Percentiles rank a stretch among this genome's conserved stretches.
Evolutionary conservation across 768 basidiomycete genomes (phyloP).

Genomic region (Leccinum fibrillosum): DNA sequence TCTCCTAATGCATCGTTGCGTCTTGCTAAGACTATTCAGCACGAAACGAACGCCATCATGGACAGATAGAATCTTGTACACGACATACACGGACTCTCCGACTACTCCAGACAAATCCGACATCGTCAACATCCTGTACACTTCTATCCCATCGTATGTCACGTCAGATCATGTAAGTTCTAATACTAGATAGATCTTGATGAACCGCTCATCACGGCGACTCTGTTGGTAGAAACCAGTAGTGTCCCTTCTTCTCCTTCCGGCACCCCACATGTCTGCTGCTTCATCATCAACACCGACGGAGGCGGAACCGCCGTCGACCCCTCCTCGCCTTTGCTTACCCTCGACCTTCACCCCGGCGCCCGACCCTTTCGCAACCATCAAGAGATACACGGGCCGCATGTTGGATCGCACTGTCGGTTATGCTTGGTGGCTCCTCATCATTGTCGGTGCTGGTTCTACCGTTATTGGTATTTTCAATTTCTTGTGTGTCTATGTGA

Average conservation of each 20-base stretch:
- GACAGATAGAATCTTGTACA: slow-evolving; percentile 91
- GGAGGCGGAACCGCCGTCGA: slow-evolving; percentile 21
- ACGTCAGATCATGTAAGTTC: slow-evolving; percentile 84
- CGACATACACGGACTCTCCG: slow-evolving; percentile 67
- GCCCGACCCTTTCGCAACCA: slow-evolving; percentile 48
- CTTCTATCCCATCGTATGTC: slow-evolving; percentile 77
- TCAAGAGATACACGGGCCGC: slow-evolving; percentile 67
- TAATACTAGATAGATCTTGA: neutral
- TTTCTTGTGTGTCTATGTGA: slow-evolving; percentile 61
- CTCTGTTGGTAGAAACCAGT: slow-evolving; percentile 71
- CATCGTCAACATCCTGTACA: slow-evolving; percentile 70
- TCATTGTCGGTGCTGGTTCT: slow-evolving; percentile 75
- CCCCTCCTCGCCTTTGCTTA: slow-evolving; percentile 45
- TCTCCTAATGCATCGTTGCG: neutral
- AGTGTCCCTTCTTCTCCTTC: slow-evolving; percentile 66
- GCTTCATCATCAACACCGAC: slow-evolving; percentile 12
- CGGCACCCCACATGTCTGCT: slow-evolving; percentile 34
- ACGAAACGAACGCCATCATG: slow-evolving; percentile 78
- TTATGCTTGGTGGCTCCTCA: slow-evolving; percentile 72
- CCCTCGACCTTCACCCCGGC: slow-evolving; percentile 48
- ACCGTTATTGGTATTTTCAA: slow-evolving; percentile 68
- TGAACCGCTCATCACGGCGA: neutral
- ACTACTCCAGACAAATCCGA: slow-evolving; percentile 46
- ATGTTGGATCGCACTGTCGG: slow-evolving; percentile 73
- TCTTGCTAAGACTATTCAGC: slow-evolving; percentile 34